Evolutionary conservation across 1,139 yeast genomes (phyloP).

Genomic region (Sugiyamaella xylanicola): DNA sequence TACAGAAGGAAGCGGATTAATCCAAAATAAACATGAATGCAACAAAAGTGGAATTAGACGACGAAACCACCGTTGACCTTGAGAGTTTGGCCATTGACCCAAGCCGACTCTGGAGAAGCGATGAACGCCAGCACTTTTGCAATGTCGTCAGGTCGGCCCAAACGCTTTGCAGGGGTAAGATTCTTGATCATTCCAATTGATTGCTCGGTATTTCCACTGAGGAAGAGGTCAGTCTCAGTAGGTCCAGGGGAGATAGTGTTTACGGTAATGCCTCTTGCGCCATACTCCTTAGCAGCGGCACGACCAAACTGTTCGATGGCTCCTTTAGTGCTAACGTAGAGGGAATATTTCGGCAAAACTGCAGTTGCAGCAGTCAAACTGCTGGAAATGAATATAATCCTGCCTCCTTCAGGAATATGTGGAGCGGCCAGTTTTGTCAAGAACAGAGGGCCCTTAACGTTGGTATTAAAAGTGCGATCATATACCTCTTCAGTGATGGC

Average conservation of each 20-base stretch:
- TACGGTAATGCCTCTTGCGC: conserved; percentile 28
- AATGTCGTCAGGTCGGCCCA: conserved; percentile 36
- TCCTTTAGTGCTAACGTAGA: conserved; percentile 29
- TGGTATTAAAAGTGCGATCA: conserved; percentile 26
- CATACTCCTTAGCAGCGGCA: conserved; percentile 29
- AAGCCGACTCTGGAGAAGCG: conserved; percentile 32
- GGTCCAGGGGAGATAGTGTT: conserved; percentile 33
- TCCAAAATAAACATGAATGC: no score
- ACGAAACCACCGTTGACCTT: conserved; percentile 35
- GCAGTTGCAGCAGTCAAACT: conserved; percentile 24
- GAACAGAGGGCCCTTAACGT: conserved; percentile 33
- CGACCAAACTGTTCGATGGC: conserved; percentile 30
- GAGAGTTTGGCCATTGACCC: conserved; percentile 35
- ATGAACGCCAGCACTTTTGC: conserved; percentile 35
- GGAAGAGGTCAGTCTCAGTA: conserved; percentile 30
- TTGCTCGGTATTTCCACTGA: conserved; percentile 24
- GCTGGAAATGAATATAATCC: conserved; percentile 27
- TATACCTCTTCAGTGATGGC: conserved; percentile 26
- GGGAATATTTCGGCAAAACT: conserved; percentile 21
- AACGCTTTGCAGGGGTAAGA: conserved; percentile 30
- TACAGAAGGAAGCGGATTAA: no score
- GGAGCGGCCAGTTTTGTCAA: conserved; percentile 31
- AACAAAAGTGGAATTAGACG: conserved; percentile 21
- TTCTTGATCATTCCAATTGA: conserved; percentile 21
- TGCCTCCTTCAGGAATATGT: conserved; percentile 26